These are phyloP conservation scores for Yarrowia keelungensis DNA, from an alignment of 805 yeast species.

Conservation along the genomic window DNA sequence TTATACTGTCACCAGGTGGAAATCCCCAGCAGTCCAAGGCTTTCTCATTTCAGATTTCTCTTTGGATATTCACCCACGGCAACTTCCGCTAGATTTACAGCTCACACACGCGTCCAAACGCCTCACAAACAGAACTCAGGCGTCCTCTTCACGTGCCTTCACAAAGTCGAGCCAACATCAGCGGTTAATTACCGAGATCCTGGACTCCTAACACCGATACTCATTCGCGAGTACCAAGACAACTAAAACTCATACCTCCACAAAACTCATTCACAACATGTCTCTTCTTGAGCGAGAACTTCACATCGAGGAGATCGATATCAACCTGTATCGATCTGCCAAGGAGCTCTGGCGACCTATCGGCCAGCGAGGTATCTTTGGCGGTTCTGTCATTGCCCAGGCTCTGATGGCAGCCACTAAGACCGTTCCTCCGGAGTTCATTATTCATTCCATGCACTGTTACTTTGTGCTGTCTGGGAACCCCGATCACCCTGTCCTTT, in stretches of 20 bases:
- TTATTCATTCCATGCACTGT: slow-evolving; percentile 41
- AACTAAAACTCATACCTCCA: too few species aligned
- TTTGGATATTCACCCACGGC: too few species aligned
- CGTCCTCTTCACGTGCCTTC: too few species aligned
- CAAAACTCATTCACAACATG: slow-evolving; percentile 6
- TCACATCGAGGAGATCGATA: slow-evolving; percentile 40
- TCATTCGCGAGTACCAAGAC: too few species aligned
- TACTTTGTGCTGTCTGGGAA: slow-evolving; percentile 41
- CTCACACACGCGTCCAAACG: too few species aligned
- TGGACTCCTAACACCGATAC: too few species aligned
- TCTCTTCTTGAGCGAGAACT: slow-evolving; percentile 41
- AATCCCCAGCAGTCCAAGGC: not conserved
- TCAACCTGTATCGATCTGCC: slow-evolving; percentile 40
- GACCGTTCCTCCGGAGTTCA: slow-evolving; percentile 40
- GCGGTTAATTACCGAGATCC: too few species aligned
- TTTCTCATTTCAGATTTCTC: too few species aligned
- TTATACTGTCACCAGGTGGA: slow-evolving; percentile 7
- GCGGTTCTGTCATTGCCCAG: slow-evolving; percentile 42
- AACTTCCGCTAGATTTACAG: too few species aligned
- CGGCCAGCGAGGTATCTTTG: slow-evolving; percentile 42
- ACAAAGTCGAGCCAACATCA: too few species aligned
- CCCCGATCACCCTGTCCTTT: slow-evolving; percentile 53
- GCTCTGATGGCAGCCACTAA: slow-evolving; percentile 40
- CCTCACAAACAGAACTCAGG: too few species aligned
- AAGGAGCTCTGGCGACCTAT: slow-evolving; percentile 41